phyloP scores from a whole-genome alignment of 2,329 filamentous ascomycete species.

The Diaporthe sp. region DNA sequence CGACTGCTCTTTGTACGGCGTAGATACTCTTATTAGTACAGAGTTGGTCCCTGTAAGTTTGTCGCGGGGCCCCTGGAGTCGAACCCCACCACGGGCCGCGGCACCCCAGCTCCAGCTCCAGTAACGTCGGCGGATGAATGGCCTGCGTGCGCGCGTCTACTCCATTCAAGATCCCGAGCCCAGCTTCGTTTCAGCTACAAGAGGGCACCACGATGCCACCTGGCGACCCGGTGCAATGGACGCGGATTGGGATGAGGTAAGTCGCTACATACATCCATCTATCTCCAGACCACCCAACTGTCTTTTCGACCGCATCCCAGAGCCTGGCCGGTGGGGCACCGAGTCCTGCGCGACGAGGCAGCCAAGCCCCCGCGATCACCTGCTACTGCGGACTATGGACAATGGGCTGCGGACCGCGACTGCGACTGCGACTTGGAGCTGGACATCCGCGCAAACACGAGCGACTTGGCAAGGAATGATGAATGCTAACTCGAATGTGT shows the following conservation, averaged over 20 bases:
- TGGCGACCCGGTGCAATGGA: slow-evolving; percentile 62
- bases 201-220: slow-evolving; percentile 40
- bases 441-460: neutral
- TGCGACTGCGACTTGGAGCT: neutral
- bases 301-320: slow-evolving; percentile 26
- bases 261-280: slow-evolving; percentile 46
- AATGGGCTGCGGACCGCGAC: neutral
- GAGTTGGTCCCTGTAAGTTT: slow-evolving; percentile 8
- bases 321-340: neutral
- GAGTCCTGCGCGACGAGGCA: slow-evolving; percentile 25
- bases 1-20: neutral
- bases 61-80: slow-evolving; percentile 17
- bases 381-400: neutral
- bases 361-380: slow-evolving; percentile 12
- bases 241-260: slow-evolving; percentile 77
- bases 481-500: slow-evolving; percentile 35
- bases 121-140: neutral
- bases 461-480: neutral
- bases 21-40: neutral
- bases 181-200: neutral
- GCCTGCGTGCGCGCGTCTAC: slow-evolving; percentile 9
- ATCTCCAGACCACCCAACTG: slow-evolving; percentile 15
- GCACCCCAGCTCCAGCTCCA: slow-evolving; percentile 13
- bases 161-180: neutral
- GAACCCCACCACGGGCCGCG: slow-evolving; percentile 31